These are phyloP conservation scores for Themeda triandra DNA, from an alignment of 176 grass and related monocot genomes.

Conservation along the genomic window DNA sequence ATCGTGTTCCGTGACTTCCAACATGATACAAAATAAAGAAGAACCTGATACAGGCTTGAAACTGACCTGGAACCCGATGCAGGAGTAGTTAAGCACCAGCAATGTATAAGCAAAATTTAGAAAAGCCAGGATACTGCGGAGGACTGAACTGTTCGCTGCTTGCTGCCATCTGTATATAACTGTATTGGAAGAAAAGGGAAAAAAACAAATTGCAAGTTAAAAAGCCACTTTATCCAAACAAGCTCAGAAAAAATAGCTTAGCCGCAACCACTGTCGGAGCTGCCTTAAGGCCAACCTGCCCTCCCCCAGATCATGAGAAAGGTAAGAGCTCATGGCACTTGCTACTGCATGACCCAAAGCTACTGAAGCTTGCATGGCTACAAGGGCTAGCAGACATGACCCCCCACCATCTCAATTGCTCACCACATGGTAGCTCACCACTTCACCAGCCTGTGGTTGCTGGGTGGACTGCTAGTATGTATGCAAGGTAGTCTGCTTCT, in stretches of 20 bases:
- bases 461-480: background rate
- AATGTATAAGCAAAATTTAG: constrained; percentile 85
- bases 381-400: background rate
- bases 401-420: background rate
- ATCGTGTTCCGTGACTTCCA: background rate
- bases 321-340: background rate
- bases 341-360: background rate
- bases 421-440: background rate
- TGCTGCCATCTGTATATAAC: constrained; percentile 99
- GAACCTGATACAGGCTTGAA: constrained; percentile 13
- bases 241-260: background rate
- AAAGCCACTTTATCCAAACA: background rate
- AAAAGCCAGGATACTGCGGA: constrained; percentile 49
- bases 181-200: constrained; percentile 40
- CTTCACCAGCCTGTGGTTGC: background rate
- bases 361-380: background rate
- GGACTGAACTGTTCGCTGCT: constrained; percentile 47
- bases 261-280: background rate
- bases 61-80: constrained; percentile 93
- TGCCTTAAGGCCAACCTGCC: background rate
- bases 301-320: background rate
- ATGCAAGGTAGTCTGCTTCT: background rate
- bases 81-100: constrained; percentile 95
- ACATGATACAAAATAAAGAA: background rate
- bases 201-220: constrained; percentile 11